Percentiles rank a stretch among this genome's conserved stretches.
These are phyloP conservation scores for Pseudonitzschia pungens DNA, from an alignment of 108 stramenopile species.

Conservation along the genomic window DNA sequence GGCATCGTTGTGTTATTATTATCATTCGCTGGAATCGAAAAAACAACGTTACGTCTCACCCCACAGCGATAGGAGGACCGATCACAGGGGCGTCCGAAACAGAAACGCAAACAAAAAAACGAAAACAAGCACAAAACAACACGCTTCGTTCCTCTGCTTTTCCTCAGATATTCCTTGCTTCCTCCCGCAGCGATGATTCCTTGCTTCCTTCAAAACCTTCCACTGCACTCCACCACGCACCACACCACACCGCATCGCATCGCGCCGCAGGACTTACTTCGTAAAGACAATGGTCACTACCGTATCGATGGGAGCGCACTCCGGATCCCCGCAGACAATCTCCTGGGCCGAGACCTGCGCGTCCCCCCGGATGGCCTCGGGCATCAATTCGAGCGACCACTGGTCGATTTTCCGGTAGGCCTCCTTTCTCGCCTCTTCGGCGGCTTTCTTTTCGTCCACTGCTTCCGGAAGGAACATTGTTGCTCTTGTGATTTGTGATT, in stretches of 20 bases:
- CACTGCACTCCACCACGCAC: not conserved
- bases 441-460: slow-evolving; percentile 30
- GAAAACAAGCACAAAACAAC: not conserved
- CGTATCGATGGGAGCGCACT: slow-evolving; percentile 85
- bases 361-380: slow-evolving; percentile 51
- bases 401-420: slow-evolving; percentile 53
- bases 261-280: slow-evolving; percentile 30
- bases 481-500: not conserved
- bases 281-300: slow-evolving; percentile 74
- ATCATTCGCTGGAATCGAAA: not conserved
- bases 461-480: slow-evolving; percentile 76
- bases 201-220: no score
- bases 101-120: not conserved
- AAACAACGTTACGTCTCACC: not conserved
- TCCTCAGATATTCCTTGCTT: no score
- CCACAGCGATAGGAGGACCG: no score
- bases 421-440: slow-evolving; percentile 26
- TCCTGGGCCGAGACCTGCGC: slow-evolving; percentile 72
- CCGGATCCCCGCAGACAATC: slow-evolving; percentile 84
- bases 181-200: no score
- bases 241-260: no score
- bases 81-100: no score
- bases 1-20: not conserved
- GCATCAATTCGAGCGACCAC: slow-evolving; percentile 68
- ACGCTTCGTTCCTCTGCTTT: no score